phyloP scores from a whole-genome alignment of 495 filamentous ascomycete genomes.

The Xylaria palmicola region DNA sequence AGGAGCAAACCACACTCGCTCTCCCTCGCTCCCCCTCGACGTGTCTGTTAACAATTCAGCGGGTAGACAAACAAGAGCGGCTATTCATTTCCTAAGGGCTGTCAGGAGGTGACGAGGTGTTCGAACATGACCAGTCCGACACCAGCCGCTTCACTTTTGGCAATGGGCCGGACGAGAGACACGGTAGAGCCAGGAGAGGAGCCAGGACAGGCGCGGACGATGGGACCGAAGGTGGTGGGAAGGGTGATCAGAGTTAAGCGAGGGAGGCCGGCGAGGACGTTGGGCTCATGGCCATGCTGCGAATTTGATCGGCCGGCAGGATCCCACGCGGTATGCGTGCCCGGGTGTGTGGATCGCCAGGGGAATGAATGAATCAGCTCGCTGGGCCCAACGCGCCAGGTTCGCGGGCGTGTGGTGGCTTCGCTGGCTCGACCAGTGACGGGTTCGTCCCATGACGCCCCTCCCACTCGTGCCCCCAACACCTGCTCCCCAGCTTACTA shows the following conservation, averaged over 20 bases:
- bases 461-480: background rate
- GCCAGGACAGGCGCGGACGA: conserved; percentile 1
- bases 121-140: conserved; percentile 1
- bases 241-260: conserved; percentile 7
- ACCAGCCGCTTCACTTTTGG: conserved; percentile 14
- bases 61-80: background rate
- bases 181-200: conserved; percentile 5
- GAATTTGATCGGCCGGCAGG: conserved; percentile 12
- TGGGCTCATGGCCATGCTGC: conserved; percentile 8
- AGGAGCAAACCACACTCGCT: background rate
- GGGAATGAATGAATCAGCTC: conserved; percentile 1
- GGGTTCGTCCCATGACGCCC: conserved; percentile 10
- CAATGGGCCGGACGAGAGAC: conserved; percentile 9
- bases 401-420: conserved; percentile 2
- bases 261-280: conserved; percentile 12
- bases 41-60: conserved; percentile 6
- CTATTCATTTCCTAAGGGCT: background rate
- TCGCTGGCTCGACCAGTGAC: conserved; percentile 12
- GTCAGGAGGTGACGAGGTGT: background rate
- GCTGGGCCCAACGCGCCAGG: background rate
- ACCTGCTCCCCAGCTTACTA: background rate
- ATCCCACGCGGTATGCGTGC: conserved; percentile 15
- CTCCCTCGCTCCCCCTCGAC: background rate
- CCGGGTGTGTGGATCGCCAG: conserved; percentile 10
- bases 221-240: conserved; percentile 11